Percentiles rank a stretch among this genome's conserved stretches.
These are phyloP conservation scores for Cryptococcus hybrid DNA, from an alignment of 1,284 basidiomycete species.

Conservation along the genomic window DNA sequence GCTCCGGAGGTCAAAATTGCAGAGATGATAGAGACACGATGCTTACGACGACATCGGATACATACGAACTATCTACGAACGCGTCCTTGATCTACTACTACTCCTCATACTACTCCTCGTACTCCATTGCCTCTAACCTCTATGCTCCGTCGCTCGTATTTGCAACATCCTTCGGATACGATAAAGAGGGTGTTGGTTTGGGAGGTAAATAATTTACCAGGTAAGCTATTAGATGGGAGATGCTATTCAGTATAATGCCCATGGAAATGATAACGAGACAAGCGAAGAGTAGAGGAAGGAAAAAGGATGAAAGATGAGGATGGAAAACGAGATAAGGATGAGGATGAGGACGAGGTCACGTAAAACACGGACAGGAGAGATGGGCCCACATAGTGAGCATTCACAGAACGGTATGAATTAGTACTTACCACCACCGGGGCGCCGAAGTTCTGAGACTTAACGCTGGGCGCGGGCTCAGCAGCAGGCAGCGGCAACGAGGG, in stretches of 20 bases:
- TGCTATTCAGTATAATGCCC: not conserved
- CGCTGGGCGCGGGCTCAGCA: not conserved
- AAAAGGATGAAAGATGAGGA: not conserved
- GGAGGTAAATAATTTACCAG: not conserved
- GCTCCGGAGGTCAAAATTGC: too few species aligned
- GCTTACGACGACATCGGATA: not conserved
- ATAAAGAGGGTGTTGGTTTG: too few species aligned
- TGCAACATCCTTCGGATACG: too few species aligned
- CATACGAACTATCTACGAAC: not conserved
- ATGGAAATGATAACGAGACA: too few species aligned
- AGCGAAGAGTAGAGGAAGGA: not conserved
- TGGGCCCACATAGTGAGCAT: not conserved
- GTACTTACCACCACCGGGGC: constrained; percentile 9
- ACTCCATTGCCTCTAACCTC: not conserved
- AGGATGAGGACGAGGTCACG: not conserved
- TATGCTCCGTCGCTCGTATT: not conserved
- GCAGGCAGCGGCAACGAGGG: constrained; percentile 3
- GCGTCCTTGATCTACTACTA: not conserved
- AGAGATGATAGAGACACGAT: too few species aligned
- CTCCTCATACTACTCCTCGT: not conserved
- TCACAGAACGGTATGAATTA: not conserved
- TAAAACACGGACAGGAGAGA: not conserved
- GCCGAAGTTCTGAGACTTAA: constrained; percentile 2
- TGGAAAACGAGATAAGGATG: too few species aligned
- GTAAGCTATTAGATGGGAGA: not conserved